A percentile compares a stretch with the other conserved stretches of the same genome.
Evolutionary conservation across 2,329 filamentous ascomycete genomes (phyloP).

Genomic region (Zymoseptoria crescenta): DNA sequence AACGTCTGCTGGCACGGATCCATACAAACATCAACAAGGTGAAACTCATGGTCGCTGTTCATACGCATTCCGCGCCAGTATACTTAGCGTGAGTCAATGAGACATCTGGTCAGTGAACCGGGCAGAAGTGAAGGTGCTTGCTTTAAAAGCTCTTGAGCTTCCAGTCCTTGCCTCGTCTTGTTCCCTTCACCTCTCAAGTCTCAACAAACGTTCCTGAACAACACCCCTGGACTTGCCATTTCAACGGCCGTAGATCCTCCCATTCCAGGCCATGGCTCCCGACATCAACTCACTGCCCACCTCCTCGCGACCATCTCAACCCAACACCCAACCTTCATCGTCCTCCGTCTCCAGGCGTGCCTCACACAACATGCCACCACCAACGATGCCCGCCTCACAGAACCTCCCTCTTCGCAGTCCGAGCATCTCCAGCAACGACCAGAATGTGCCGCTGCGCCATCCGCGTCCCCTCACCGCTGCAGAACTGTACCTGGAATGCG

Average conservation of each 20-base stretch:
- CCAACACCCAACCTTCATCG: conserved; percentile 13
- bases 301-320: conserved; percentile 32
- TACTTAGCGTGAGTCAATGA: too few species aligned
- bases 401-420: conserved; percentile 15
- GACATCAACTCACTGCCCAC: conserved; percentile 40
- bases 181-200: too few species aligned
- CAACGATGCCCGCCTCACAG: conserved; percentile 19
- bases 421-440: conserved; percentile 16
- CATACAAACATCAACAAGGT: too few species aligned
- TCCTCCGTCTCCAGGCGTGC: conserved; percentile 15
- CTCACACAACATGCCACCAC: conserved; percentile 20
- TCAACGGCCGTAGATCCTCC: too few species aligned
- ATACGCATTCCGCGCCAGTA: too few species aligned
- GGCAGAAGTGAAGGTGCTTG: too few species aligned
- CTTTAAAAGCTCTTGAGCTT: too few species aligned
- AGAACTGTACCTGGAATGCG: conserved; percentile 80
- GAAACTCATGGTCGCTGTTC: too few species aligned
- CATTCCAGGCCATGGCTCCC: conserved; percentile 39
- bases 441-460: conserved; percentile 61
- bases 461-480: conserved; percentile 80
- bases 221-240: too few species aligned
- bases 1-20: too few species aligned
- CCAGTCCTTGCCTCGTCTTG: too few species aligned
- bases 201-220: background rate
- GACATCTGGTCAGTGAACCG: too few species aligned